phyloP scores from a whole-genome alignment of 768 basidiomycete species.

The Dendrothele bispora region DNA sequence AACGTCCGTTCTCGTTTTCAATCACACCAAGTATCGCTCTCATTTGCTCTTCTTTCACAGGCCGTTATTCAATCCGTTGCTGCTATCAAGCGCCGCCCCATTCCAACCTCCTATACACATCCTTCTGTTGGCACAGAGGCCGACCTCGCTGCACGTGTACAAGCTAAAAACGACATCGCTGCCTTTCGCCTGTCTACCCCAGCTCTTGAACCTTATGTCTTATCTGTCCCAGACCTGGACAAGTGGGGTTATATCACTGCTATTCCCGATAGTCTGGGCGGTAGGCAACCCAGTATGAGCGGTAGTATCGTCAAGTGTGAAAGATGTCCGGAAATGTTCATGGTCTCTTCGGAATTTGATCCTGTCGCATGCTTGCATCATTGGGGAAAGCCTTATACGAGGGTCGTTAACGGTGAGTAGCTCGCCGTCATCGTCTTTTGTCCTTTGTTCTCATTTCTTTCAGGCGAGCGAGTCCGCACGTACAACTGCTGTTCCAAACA shows the following conservation, averaged over 20 bases:
- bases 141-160: slow-evolving; percentile 55
- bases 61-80: slow-evolving; percentile 53
- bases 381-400: slow-evolving; percentile 73
- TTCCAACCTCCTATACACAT: slow-evolving; percentile 60
- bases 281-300: slow-evolving; percentile 58
- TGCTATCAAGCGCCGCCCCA: slow-evolving; percentile 46
- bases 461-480: slow-evolving; percentile 68
- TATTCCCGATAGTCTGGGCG: slow-evolving; percentile 68
- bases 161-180: slow-evolving; percentile 52
- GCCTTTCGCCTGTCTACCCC: slow-evolving; percentile 52
- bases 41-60: slow-evolving; percentile 23
- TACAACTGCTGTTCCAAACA: slow-evolving; percentile 76
- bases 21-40: not conserved
- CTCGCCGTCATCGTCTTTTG: not conserved
- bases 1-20: slow-evolving; percentile 49
- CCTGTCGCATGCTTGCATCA: slow-evolving; percentile 72
- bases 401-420: slow-evolving; percentile 59
- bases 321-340: slow-evolving; percentile 70
- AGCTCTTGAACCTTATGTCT: slow-evolving; percentile 57
- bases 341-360: slow-evolving; percentile 44
- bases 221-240: slow-evolving; percentile 55
- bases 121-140: slow-evolving; percentile 78
- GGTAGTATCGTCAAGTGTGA: slow-evolving; percentile 73
- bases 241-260: slow-evolving; percentile 72
- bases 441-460: not conserved